Evolutionary conservation across 2,329 filamentous ascomycete species (phyloP).

Genomic region (Intubia oerlemansii): DNA sequence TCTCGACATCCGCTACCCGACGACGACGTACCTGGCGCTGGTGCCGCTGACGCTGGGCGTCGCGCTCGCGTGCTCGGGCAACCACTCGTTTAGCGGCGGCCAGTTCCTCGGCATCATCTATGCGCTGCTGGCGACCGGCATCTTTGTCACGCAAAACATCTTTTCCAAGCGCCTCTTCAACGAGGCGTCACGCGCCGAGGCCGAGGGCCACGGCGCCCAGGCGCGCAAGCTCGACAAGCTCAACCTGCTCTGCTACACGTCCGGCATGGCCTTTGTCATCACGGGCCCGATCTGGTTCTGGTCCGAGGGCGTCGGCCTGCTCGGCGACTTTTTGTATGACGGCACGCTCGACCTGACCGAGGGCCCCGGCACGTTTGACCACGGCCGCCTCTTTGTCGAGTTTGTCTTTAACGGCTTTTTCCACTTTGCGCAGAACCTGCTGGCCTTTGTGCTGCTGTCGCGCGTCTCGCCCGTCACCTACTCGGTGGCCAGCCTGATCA

Average conservation of each 20-base stretch:
- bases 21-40: slow-evolving; percentile 69
- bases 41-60: slow-evolving; percentile 89
- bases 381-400: slow-evolving; percentile 56
- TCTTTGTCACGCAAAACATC: slow-evolving; percentile 97
- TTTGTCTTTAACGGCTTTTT: slow-evolving; percentile 95
- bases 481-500: slow-evolving; percentile 86
- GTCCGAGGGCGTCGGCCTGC: slow-evolving; percentile 60
- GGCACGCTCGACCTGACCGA: slow-evolving; percentile 45
- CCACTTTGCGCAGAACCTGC: slow-evolving; percentile 89
- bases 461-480: slow-evolving; percentile 94
- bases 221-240: slow-evolving; percentile 84
- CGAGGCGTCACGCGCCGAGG: slow-evolving; percentile 68
- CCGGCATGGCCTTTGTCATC: slow-evolving; percentile 71
- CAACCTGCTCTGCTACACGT: slow-evolving; percentile 93
- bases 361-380: slow-evolving; percentile 47
- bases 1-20: slow-evolving; percentile 73
- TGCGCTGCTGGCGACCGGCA: slow-evolving; percentile 71
- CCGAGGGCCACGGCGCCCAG: slow-evolving; percentile 39
- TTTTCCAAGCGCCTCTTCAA: slow-evolving; percentile 98
- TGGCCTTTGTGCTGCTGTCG: slow-evolving; percentile 80
- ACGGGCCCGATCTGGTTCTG: slow-evolving; percentile 87
- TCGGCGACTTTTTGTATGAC: slow-evolving; percentile 60
- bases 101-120: slow-evolving; percentile 81
- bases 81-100: slow-evolving; percentile 44
- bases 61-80: slow-evolving; percentile 84